Evolutionary conservation across 1,139 yeast species (phyloP).

Genomic region (Sugiyamaella neomexicana): DNA sequence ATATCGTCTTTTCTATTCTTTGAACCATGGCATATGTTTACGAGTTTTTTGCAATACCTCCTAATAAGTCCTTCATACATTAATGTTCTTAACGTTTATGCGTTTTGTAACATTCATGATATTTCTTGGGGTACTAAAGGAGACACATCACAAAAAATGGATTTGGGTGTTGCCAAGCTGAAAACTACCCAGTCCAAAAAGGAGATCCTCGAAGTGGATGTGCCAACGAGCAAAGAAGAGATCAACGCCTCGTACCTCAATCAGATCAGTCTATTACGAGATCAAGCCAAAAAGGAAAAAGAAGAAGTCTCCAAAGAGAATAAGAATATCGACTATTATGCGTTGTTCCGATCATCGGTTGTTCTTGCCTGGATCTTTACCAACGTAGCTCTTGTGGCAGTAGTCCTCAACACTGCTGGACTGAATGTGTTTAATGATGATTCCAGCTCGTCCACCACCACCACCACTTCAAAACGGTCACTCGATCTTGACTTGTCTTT

Average conservation of each 20-base stretch:
- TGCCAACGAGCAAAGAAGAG: constrained; percentile 64
- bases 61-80: constrained; percentile 73
- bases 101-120: constrained; percentile 83
- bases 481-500: constrained; percentile 7
- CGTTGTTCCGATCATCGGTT: constrained; percentile 72
- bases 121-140: constrained; percentile 90
- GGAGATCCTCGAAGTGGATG: constrained; percentile 59
- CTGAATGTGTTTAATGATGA: constrained; percentile 38
- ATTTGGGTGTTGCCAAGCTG: constrained; percentile 68
- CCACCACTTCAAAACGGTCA: constrained; percentile 22
- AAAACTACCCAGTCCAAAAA: constrained; percentile 41
- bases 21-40: constrained; percentile 78
- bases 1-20: constrained; percentile 72
- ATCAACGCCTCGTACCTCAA: constrained; percentile 59
- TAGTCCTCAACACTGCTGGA: constrained; percentile 72
- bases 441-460: constrained; percentile 18
- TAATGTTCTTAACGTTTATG: constrained; percentile 76
- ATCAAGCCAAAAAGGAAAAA: constrained; percentile 34
- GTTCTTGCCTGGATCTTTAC: constrained; percentile 78
- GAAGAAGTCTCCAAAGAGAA: constrained; percentile 28
- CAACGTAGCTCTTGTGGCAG: constrained; percentile 63
- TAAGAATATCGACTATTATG: constrained; percentile 59
- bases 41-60: constrained; percentile 69
- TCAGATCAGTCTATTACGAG: constrained; percentile 34
- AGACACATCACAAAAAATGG: constrained; percentile 56